Base-by-base conservation (phyloP, 2,329 filamentous ascomycete genomes). In the Fusarium buxicola region DNA sequence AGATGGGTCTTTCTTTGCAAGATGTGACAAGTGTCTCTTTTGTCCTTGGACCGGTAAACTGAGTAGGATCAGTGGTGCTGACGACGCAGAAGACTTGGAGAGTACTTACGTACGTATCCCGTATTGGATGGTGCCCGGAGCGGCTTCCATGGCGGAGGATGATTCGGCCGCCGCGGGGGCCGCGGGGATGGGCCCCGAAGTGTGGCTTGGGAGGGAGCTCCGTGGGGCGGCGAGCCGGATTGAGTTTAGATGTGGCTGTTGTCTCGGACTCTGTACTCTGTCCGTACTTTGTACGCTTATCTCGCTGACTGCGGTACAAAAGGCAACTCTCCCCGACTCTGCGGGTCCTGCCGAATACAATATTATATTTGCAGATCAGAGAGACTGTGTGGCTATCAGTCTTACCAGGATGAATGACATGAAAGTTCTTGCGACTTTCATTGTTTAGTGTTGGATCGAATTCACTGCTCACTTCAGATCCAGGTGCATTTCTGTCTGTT, bases 151-250 rank as follows among this genome's bases (percentile, higher is more conserved):
- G n/a, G 34, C 10, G 25, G 21, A n/a, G 38, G 47, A 40, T 21
- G 18, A 27, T 38, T 40, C 61, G 62, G 62, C 12, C 31, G 55
- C 61, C 62, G 62, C 62, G 62, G 62, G 27, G 44, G 38, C 15
- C 38, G 21, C 50, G 31, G 16, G 18, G 43, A 34, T 60, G 34
- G 21, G 15, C 21, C 15, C 46, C 51, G 32, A 16, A 12, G 18
- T 61, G 61, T 64, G 51, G 51, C 51, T 54, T 48, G 31, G 12
- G 38, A 15, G 35, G 15, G 12, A 25, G 7, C 10, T 48, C 51
- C 8, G 31, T 44, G n/a, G n/a, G n/a, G 56, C 51, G 51, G 58
- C 58, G 51, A 27, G 28, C 9, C 15, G 12, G 48, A 18, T 52
- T 7, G n/a, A 21, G 31, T 10, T 21, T 12, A 25, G 32, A 32